These are phyloP conservation scores for Venturia oleaginea DNA, from an alignment of 2,329 filamentous ascomycete species.

Conservation along the genomic window DNA sequence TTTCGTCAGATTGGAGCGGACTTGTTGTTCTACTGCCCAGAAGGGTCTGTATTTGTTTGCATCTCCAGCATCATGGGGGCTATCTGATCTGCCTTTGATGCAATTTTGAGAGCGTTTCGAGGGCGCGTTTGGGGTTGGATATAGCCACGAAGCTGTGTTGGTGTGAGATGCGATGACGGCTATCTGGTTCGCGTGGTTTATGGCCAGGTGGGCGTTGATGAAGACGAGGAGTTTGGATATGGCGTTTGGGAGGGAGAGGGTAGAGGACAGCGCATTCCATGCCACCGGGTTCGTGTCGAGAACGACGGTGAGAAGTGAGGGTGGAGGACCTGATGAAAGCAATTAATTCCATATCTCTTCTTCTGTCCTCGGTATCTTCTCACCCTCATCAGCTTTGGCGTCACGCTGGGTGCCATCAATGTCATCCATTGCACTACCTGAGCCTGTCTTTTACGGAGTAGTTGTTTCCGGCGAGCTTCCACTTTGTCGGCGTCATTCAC, in stretches of 20 bases:
- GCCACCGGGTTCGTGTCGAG: conserved; percentile 95
- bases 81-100: conserved; percentile 13
- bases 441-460: background rate
- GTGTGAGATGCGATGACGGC: conserved; percentile 85
- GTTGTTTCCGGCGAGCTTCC: background rate
- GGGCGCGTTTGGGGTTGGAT: conserved; percentile 48
- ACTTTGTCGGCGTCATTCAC: background rate
- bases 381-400: conserved; percentile 28
- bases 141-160: conserved; percentile 81
- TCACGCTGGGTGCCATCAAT: conserved; percentile 50
- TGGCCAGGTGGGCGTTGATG: conserved; percentile 90
- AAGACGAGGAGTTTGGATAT: conserved; percentile 89
- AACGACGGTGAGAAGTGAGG: conserved; percentile 81
- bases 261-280: conserved; percentile 69
- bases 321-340: conserved; percentile 40
- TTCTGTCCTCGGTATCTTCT: background rate
- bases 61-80: conserved; percentile 28
- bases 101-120: conserved; percentile 19
- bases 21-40: conserved; percentile 71
- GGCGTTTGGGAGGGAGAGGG: conserved; percentile 72
- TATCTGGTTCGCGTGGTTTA: conserved; percentile 87
- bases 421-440: conserved; percentile 51
- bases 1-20: conserved; percentile 63
- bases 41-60: conserved; percentile 95
- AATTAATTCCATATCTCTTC: background rate